Percentiles rank a stretch among this genome's conserved stretches.
Conservation (phyloP, 306 rosid genomes). For the Rosa persica region DNA sequence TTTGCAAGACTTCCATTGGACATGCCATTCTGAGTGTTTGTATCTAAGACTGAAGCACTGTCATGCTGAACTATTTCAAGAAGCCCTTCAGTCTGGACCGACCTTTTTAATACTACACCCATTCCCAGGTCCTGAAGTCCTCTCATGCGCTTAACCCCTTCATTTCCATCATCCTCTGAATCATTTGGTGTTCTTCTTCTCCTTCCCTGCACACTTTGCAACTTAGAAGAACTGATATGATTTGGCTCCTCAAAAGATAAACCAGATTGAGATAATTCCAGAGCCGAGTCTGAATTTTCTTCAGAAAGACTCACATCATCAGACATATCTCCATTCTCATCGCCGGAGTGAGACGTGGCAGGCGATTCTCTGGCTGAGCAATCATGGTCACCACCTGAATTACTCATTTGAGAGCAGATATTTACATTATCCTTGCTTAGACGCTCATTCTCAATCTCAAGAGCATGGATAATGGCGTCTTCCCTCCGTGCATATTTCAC, state of each 20-base stretch:
- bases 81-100: constrained; percentile 48
- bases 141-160: constrained; percentile 92
- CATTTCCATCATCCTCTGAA: constrained; percentile 95
- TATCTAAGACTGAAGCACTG: constrained; percentile 53
- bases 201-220: constrained; percentile 69
- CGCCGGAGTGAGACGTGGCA: constrained; percentile 46
- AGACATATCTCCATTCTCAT: constrained; percentile 51
- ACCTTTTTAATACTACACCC: constrained; percentile 60
- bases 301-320: constrained; percentile 58
- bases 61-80: constrained; percentile 59
- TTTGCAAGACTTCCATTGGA: constrained; percentile 58
- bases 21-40: constrained; percentile 41
- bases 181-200: constrained; percentile 90
- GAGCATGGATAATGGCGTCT: constrained; percentile 98
- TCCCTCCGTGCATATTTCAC: constrained; percentile 98
- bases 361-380: constrained; percentile 53
- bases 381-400: constrained; percentile 49
- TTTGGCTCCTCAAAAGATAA: constrained; percentile 91
- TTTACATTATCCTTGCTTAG: constrained; percentile 52
- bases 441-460: constrained; percentile 78
- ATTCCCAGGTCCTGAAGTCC: constrained; percentile 88
- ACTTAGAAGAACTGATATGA: constrained; percentile 62
- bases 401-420: constrained; percentile 42
- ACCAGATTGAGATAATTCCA: constrained; percentile 86
- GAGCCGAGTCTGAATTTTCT: constrained; percentile 69